Evolutionary conservation across 1,284 basidiomycete species (phyloP), one percentile per base, ranked within the genome.

Genomic region (Malassezia nana): DNA sequence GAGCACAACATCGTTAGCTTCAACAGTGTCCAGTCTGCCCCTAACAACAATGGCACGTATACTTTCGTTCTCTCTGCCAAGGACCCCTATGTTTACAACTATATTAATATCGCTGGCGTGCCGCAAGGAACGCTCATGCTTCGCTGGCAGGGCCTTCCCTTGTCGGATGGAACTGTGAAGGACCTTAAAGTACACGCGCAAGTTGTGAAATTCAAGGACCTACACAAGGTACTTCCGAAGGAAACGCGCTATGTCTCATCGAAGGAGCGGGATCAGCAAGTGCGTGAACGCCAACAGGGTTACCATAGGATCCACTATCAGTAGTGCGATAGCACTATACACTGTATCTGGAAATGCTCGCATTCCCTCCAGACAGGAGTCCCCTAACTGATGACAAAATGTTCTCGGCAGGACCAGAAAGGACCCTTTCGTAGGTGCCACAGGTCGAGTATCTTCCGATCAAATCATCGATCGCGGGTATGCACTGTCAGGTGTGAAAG

Each of bases 61-160:
- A 56, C 54, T 4, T 51, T 51, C 26, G 54, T 56, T 22, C 9
- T 51, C 25, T 56, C 54, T 12, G 39, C 44, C 7, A 15, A 47
- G 28, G 54, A 56, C 25, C 43, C 54, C 8, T 22, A 38, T 24
- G 32, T 51, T 6, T 32, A 51, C 39, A 56, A 56, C 28, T 56
- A 49, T 48, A 26, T 56, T 35, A 31, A 45, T 31, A 56, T 44
- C 20, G 13, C 43, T 8, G 47, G 47, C 22, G 28, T 45, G 16
- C 9, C 33, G 10, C 39, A 40, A 16, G 54, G 54, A 10, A 51
- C 49, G n/a, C n/a, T 47, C 16, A 56, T 56, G 54, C 28, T 43
- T 12, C 54, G 54, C n/a, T 56, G 48, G 48, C 54, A 56, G 45
- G 54, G 54, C 16, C 50, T 56, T 6, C 29, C 32, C 15, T 18